Conservation (phyloP, 2,329 filamentous ascomycete species). For the Calonectria pauciramosa region DNA sequence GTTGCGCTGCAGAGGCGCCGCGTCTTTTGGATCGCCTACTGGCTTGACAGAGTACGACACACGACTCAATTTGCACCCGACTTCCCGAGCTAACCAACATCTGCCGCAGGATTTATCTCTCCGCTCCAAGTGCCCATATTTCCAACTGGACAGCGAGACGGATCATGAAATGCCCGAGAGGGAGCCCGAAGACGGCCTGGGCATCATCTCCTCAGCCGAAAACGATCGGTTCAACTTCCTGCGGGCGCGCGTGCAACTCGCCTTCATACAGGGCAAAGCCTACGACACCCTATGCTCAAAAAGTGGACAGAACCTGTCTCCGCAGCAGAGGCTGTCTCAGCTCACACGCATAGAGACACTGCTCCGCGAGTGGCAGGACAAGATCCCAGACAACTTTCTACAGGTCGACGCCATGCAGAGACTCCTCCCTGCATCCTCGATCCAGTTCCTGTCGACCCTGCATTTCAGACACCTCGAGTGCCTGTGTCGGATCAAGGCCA, state of each 20-base stretch:
- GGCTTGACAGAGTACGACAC: constrained; percentile 45
- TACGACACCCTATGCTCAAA: constrained; percentile 36
- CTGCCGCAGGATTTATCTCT: constrained; percentile 51
- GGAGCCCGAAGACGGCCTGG: constrained; percentile 22
- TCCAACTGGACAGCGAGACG: constrained; percentile 53
- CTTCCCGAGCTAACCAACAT: neutral
- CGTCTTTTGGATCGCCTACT: constrained; percentile 55
- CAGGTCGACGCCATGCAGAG: constrained; percentile 2
- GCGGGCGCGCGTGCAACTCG: constrained; percentile 28
- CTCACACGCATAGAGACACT: constrained; percentile 21
- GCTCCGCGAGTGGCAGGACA: constrained; percentile 29
- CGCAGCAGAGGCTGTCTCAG: neutral
- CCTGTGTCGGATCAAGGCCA: constrained; percentile 28
- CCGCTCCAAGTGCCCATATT: constrained; percentile 48
- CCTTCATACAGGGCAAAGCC: constrained; percentile 38
- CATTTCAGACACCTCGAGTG: constrained; percentile 37
- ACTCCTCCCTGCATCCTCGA: neutral
- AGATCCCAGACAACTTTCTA: constrained; percentile 28
- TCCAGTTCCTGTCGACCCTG: constrained; percentile 25
- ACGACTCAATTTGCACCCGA: too few relatives aligned
- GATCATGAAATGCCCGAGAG: constrained; percentile 47
- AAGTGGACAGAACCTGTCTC: constrained; percentile 4
- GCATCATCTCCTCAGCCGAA: constrained; percentile 26
- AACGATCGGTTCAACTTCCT: constrained; percentile 33
- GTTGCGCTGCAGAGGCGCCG: constrained; percentile 45